phyloP scores from a whole-genome alignment of 257 asterid genomes.

The Henckelia pumila region DNA sequence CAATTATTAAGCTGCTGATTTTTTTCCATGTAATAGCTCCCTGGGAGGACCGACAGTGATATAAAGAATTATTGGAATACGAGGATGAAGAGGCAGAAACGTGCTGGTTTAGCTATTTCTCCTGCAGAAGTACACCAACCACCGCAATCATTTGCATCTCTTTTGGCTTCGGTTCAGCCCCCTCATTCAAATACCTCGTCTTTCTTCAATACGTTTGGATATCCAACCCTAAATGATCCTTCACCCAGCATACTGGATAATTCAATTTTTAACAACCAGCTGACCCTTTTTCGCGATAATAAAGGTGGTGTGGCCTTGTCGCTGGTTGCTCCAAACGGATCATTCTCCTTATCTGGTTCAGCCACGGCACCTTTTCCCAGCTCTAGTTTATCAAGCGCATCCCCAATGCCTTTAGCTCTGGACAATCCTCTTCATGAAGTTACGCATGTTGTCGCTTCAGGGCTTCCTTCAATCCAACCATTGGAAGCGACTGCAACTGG shows the following conservation, averaged over 20 bases:
- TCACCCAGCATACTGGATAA: background rate
- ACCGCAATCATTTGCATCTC: constrained; percentile 23
- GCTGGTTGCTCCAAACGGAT: constrained; percentile 28
- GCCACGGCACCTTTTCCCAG: too few species aligned
- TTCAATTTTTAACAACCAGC: constrained; percentile 18
- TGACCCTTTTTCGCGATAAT: constrained; percentile 28
- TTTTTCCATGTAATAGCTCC: constrained; percentile 36
- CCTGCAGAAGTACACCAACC: constrained; percentile 34
- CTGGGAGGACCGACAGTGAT: constrained; percentile 71
- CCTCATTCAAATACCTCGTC: constrained; percentile 22
- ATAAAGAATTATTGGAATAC: constrained; percentile 81
- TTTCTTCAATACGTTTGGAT: constrained; percentile 23
- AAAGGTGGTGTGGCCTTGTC: constrained; percentile 38
- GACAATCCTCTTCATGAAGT: too few species aligned
- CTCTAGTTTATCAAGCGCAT: too few species aligned
- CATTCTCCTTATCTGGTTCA: constrained; percentile 6
- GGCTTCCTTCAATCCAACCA: too few species aligned
- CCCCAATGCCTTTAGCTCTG: too few species aligned
- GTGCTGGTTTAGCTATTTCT: constrained; percentile 61
- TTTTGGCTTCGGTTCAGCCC: constrained; percentile 22
- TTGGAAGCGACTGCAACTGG: too few species aligned
- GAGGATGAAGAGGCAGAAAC: constrained; percentile 53
- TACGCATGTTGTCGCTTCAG: too few species aligned
- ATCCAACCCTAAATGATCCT: constrained; percentile 21
- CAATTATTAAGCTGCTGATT: too few species aligned